These are phyloP conservation scores for Solanum sejunctum DNA, from an alignment of 257 asterid species.

Conservation along the genomic window DNA sequence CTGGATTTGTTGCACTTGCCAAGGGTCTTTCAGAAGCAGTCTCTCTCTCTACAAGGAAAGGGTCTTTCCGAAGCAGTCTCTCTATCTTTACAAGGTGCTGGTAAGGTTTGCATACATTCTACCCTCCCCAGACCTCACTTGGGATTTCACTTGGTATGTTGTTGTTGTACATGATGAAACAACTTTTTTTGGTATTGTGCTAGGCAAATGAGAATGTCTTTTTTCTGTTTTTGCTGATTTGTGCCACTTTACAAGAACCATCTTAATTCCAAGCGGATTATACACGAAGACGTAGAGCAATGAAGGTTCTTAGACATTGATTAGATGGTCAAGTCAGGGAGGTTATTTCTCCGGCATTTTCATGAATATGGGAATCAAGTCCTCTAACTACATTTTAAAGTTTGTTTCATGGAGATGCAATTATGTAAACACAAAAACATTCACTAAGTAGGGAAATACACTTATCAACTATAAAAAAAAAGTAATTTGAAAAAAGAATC, in stretches of 20 bases:
- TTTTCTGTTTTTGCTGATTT: not conserved
- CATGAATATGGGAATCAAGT: not conserved
- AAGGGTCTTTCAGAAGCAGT: too few relatives aligned
- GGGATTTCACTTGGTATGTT: too few relatives aligned
- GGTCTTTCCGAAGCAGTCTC: too few relatives aligned
- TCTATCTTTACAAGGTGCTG: too few relatives aligned
- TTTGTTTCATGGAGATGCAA: not conserved
- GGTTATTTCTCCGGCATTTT: not conserved
- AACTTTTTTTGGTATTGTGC: not conserved
- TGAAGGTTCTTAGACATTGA: not conserved
- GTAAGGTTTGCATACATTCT: too few relatives aligned
- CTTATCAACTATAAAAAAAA: not conserved
- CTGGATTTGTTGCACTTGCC: too few relatives aligned
- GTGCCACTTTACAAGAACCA: not conserved
- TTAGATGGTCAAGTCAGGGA: not conserved
- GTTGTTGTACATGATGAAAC: not conserved
- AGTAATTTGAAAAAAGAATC: not conserved
- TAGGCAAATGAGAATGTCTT: not conserved
- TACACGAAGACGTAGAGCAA: not conserved
- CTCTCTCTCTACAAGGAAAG: too few relatives aligned
- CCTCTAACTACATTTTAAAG: not conserved
- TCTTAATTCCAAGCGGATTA: not conserved
- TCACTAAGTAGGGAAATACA: not conserved
- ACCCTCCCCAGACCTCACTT: too few relatives aligned
- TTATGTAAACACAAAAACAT: not conserved